Base-by-base conservation (phyloP, 1,284 basidiomycete genomes). In the Cutaneotrichosporon sp. region DNA sequence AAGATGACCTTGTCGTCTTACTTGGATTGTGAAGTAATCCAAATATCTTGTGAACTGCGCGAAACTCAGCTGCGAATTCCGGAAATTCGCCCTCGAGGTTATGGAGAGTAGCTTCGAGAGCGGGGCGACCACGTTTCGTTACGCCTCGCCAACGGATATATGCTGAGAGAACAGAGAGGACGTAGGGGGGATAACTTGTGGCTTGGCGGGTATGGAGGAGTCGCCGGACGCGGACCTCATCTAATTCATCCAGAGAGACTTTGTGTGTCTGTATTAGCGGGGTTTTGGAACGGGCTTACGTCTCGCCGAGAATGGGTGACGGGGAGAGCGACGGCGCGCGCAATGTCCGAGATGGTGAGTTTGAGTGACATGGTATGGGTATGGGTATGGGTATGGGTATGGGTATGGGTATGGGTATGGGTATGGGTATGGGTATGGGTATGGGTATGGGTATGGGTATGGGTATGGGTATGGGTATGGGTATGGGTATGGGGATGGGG, bases 51-150 rank as follows among this genome's bases (percentile, higher is more conserved):
- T 30, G 26, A 16, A 52, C 58, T 3, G 50, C 49, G 38, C 58
- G 58, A 38, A 60, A 60, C 50, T 60, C 58, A 14, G 58, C 58
- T 2, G 50, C 58, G 30, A 60, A 60, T 50, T 60, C 58, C 30
- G 58, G 58, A 22, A 60, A 60, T 50, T 60, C 58, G 18, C 32
- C 18, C 58, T 60, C 58, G 31, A 60, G 50, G 16, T 30, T 42
- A 21, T 31, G 34, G n/a, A 34, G 38, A 3, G 31, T 34, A 50
- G 58, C 50, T 30, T 60, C 36, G 32, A 38, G 50, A 16, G 40
- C 58, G 22, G 55, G 36, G 22, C 55, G 55, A 0, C 38, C 13
- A 21, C 55, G 55, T 38, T 42, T 56, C 55, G 55, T 22, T 4
- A 34, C 21, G 30, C 50, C 58, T 4, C 36, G 49, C 34, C 36